phyloP scores from a whole-genome alignment of 2,329 filamentous ascomycete species.

The Alternaria rosae region DNA sequence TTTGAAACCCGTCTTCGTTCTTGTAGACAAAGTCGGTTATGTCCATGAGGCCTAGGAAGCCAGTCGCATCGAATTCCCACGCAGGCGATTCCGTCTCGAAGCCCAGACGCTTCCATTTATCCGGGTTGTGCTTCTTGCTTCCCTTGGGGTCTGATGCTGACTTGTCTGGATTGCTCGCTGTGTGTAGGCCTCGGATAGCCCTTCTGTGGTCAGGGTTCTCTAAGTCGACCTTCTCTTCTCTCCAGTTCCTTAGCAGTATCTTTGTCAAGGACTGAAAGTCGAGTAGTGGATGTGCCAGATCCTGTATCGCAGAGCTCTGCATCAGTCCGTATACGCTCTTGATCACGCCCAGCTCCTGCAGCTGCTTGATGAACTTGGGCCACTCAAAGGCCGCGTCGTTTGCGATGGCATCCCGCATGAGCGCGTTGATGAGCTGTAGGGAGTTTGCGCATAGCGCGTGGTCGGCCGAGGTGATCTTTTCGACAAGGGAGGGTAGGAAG shows the following conservation, averaged over 20 bases:
- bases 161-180: slow-evolving; percentile 78
- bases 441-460: slow-evolving; percentile 96
- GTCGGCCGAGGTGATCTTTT: slow-evolving; percentile 89
- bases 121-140: slow-evolving; percentile 77
- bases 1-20: slow-evolving; percentile 91
- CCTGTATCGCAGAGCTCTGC: slow-evolving; percentile 91
- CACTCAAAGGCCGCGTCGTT: slow-evolving; percentile 82
- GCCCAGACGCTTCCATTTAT: slow-evolving; percentile 91
- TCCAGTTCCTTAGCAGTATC: slow-evolving; percentile 85
- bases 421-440: slow-evolving; percentile 90
- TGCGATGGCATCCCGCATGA: slow-evolving; percentile 90
- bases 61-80: slow-evolving; percentile 82
- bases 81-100: slow-evolving; percentile 91
- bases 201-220: slow-evolving; percentile 88
- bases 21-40: slow-evolving; percentile 91
- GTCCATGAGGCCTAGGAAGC: slow-evolving; percentile 97
- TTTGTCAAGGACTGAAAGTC: slow-evolving; percentile 96
- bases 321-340: slow-evolving; percentile 89
- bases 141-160: slow-evolving; percentile 52
- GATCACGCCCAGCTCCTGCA: slow-evolving; percentile 93
- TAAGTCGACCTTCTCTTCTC: slow-evolving; percentile 81
- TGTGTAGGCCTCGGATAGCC: slow-evolving; percentile 83
- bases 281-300: slow-evolving; percentile 85
- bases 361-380: slow-evolving; percentile 91
- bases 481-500: slow-evolving; percentile 93